A percentile compares a stretch with the other conserved stretches of the same genome.
These are phyloP conservation scores for Zopfia rhizophila DNA, from an alignment of 2,329 filamentous ascomycete species.

Conservation along the genomic window DNA sequence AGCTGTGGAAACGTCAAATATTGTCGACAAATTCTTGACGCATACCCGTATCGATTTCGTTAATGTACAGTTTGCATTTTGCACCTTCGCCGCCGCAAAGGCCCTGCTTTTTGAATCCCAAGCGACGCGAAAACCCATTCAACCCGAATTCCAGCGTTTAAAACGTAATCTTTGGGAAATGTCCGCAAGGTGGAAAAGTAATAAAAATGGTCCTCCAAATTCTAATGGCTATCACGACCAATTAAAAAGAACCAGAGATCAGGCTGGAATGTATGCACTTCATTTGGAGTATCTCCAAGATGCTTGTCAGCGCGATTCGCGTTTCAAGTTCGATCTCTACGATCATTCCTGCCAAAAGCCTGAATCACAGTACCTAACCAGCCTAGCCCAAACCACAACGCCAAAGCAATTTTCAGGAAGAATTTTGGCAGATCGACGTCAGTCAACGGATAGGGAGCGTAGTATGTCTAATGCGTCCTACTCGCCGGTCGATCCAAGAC, in stretches of 20 bases:
- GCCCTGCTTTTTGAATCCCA: conserved; percentile 42
- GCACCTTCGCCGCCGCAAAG: conserved; percentile 45
- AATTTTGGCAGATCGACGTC: no score
- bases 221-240: neutral
- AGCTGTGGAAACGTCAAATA: conserved; percentile 44
- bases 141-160: conserved; percentile 37
- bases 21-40: conserved; percentile 44
- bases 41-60: conserved; percentile 43
- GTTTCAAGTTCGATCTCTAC: conserved; percentile 43
- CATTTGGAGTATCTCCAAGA: conserved; percentile 37
- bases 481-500: conserved; percentile 24
- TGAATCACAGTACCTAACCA: conserved; percentile 28
- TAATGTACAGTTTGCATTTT: conserved; percentile 47
- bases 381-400: conserved; percentile 28
- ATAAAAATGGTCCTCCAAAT: neutral
- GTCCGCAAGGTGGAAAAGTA: conserved; percentile 35
- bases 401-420: no score
- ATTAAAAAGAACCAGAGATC: conserved; percentile 15
- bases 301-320: conserved; percentile 28
- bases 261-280: conserved; percentile 39
- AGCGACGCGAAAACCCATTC: conserved; percentile 25
- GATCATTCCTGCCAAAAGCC: conserved; percentile 39
- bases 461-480: conserved; percentile 29
- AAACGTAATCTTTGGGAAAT: conserved; percentile 40
- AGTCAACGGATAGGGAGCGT: conserved; percentile 15